Conservation (phyloP, 2,329 filamentous ascomycete species). For the Xylariaceae sp. region DNA sequence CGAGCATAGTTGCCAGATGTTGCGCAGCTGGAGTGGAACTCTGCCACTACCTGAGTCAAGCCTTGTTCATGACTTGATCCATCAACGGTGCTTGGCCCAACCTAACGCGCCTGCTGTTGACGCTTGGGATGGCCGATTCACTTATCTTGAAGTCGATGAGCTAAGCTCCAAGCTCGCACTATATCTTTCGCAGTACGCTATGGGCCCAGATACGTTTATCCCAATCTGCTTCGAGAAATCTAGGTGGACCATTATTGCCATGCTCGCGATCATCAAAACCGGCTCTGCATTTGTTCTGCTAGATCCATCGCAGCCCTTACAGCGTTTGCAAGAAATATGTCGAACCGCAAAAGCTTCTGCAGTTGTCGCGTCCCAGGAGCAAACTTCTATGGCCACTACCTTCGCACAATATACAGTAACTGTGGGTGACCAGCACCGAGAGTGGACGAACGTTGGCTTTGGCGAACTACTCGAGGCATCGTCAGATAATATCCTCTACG, state of each 20-base stretch:
- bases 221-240: constrained; percentile 25
- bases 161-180: constrained; percentile 24
- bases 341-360: background rate
- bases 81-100: constrained; percentile 8
- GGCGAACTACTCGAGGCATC: constrained; percentile 47
- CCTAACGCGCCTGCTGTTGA: constrained; percentile 11
- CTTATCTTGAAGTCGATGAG: constrained; percentile 32
- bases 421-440: background rate
- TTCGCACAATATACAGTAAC: constrained; percentile 1
- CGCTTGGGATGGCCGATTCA: constrained; percentile 24
- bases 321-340: constrained; percentile 3
- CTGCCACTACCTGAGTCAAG: background rate
- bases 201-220: constrained; percentile 13
- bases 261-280: constrained; percentile 36
- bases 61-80: constrained; percentile 14
- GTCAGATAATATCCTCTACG: background rate
- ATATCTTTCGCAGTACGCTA: background rate
- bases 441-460: background rate
- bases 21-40: constrained; percentile 7
- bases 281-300: constrained; percentile 37
- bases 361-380: constrained; percentile 1
- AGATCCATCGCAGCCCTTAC: constrained; percentile 30
- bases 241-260: constrained; percentile 22
- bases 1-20: background rate
- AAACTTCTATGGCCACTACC: background rate